Evolutionary conservation across 2,329 filamentous ascomycete species (phyloP).

Genomic region (Claviceps spartinae): DNA sequence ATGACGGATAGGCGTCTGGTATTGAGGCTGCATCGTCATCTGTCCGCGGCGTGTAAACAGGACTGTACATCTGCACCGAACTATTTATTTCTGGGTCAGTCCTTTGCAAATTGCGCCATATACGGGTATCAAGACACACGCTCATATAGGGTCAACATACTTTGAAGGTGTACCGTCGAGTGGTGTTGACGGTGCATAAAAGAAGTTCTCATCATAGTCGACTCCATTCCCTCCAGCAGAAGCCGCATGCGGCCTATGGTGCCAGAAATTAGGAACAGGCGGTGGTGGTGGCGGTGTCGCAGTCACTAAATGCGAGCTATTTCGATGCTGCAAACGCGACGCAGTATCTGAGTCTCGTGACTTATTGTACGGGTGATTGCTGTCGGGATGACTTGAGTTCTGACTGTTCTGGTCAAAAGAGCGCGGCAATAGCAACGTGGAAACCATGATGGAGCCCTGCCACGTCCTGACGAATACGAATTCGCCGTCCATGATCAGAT

Average conservation of each 20-base stretch:
- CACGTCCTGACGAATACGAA: conserved; percentile 4
- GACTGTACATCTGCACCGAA: not conserved
- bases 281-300: not conserved
- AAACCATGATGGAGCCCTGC: conserved; percentile 5
- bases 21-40: conserved; percentile 1
- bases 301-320: not conserved
- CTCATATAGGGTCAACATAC: not conserved
- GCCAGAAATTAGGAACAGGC: conserved; percentile 4
- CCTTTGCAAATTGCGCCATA: not conserved
- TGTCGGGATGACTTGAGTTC: not conserved
- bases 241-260: not conserved
- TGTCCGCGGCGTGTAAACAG: not conserved
- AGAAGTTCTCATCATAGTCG: not conserved
- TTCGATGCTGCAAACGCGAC: not conserved
- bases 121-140: not conserved
- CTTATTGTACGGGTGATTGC: not conserved
- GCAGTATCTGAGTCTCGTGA: not conserved
- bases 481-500: conserved; percentile 3
- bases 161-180: not conserved
- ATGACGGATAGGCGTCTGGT: not conserved
- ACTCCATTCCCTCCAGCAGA: not conserved
- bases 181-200: not conserved
- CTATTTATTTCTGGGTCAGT: not conserved
- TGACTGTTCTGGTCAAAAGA: not conserved
- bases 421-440: conserved; percentile 1